These are phyloP conservation scores for Papiliotrema laurentii DNA, from an alignment of 1,284 basidiomycete genomes.

Conservation along the genomic window DNA sequence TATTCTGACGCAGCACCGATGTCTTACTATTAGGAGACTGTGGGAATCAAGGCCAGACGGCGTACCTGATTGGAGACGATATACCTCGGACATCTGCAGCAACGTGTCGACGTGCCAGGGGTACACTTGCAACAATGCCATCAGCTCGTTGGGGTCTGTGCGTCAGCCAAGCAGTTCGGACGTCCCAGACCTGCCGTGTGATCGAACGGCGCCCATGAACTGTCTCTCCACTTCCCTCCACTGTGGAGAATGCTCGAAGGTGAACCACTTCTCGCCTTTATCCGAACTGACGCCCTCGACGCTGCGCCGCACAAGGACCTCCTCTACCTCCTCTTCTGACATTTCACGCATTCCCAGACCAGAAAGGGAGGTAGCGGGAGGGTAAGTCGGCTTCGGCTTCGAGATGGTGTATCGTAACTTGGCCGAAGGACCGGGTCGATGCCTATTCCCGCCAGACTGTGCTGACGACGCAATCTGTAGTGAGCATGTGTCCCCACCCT, in stretches of 20 bases:
- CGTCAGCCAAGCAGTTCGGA: conserved; percentile 2
- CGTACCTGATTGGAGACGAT: conserved; percentile 74
- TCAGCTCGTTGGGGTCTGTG: conserved; percentile 51
- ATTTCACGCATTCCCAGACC: conserved; percentile 64
- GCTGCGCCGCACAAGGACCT: conserved; percentile 50
- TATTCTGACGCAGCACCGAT: conserved; percentile 77
- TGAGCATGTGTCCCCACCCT: not conserved
- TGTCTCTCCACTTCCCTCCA: conserved; percentile 74
- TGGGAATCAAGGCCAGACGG: not conserved
- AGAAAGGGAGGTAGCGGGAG: conserved; percentile 45
- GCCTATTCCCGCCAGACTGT: conserved; percentile 18
- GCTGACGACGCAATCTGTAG: conserved; percentile 29
- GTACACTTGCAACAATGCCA: conserved; percentile 50
- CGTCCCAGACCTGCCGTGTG: conserved; percentile 59
- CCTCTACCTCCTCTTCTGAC: conserved; percentile 55
- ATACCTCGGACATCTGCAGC: conserved; percentile 71
- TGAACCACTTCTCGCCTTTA: conserved; percentile 72
- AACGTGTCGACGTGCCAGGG: conserved; percentile 86
- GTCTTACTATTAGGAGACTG: conserved; percentile 52
- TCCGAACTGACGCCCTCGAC: conserved; percentile 45
- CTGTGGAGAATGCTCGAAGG: conserved; percentile 73
- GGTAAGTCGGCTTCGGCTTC: conserved; percentile 49
- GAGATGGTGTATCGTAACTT: conserved; percentile 39
- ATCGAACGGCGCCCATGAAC: conserved; percentile 72
- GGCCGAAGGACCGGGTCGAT: conserved; percentile 25